Evolutionary conservation across 306 rosid genomes (phyloP).

Genomic region (Prosopis cineraria): DNA sequence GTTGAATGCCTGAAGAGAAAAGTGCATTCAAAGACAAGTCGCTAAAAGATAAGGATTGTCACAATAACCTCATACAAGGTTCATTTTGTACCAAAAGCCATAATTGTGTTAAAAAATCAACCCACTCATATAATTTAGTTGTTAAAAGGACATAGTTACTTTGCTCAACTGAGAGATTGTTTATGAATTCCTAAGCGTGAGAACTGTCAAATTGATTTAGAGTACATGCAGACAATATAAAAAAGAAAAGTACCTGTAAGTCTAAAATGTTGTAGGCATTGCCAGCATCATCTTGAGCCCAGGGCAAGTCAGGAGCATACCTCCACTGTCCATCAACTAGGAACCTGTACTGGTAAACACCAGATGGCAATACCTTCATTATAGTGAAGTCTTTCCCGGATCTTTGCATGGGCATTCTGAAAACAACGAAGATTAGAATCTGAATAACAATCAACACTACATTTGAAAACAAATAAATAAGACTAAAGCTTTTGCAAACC

Average conservation of each 20-base stretch:
- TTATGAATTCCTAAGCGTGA: neutral
- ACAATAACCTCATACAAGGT: neutral
- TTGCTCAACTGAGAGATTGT: neutral
- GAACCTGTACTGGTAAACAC: conserved; percentile 95
- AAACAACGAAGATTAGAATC: conserved; percentile 38
- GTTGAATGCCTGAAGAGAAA: conserved; percentile 12
- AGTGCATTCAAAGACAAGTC: conserved; percentile 2
- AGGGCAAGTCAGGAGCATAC: conserved; percentile 77
- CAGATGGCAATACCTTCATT: conserved; percentile 96
- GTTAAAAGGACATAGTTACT: neutral
- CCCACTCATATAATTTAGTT: neutral
- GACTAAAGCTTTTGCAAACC: conserved; percentile 46
- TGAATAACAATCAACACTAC: conserved; percentile 23
- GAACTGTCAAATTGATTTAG: conserved; percentile 23
- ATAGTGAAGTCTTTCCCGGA: conserved; percentile 95
- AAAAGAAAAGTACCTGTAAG: conserved; percentile 67
- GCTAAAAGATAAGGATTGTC: conserved; percentile 14
- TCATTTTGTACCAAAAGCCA: conserved; percentile 21
- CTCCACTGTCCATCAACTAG: conserved; percentile 93
- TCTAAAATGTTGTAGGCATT: conserved; percentile 76
- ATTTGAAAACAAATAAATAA: conserved; percentile 27
- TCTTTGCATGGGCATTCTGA: conserved; percentile 83
- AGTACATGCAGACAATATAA: conserved; percentile 5
- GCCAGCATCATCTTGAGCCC: conserved; percentile 82
- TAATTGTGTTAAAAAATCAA: neutral